phyloP scores from a whole-genome alignment of 2,329 filamentous ascomycete genomes.

The Thelonectria rubi region DNA sequence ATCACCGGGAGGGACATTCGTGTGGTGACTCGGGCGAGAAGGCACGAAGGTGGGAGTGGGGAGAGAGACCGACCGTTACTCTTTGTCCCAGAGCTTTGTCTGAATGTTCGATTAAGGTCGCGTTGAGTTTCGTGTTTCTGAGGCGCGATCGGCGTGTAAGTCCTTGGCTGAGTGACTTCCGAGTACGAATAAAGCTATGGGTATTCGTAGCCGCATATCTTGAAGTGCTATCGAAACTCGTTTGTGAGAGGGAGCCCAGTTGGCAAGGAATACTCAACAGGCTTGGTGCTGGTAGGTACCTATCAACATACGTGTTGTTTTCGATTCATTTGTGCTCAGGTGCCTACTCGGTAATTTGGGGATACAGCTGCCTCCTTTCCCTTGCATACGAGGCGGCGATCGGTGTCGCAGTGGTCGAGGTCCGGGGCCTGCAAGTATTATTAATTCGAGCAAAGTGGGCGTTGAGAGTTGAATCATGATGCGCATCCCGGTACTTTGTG shows the following conservation, averaged over 20 bases:
- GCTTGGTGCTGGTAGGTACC: not conserved
- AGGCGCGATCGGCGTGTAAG: conserved; percentile 3
- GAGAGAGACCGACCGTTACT: conserved; percentile 5
- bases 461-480: conserved; percentile 1
- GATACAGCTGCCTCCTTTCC: not conserved
- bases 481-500: conserved; percentile 6
- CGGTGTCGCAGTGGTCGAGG: not conserved
- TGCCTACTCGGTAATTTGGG: not conserved
- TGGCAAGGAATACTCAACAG: not conserved
- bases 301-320: not conserved
- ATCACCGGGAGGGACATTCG: not conserved
- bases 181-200: conserved; percentile 7
- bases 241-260: not conserved
- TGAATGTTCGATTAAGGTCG: not conserved
- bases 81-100: conserved; percentile 9
- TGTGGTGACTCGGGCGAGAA: not conserved
- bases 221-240: not conserved
- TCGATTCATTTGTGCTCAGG: conserved; percentile 1
- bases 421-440: conserved; percentile 4
- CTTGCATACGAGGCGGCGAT: conserved; percentile 2
- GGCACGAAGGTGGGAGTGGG: not conserved
- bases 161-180: conserved; percentile 12
- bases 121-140: conserved; percentile 1
- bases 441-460: not conserved
- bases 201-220: not conserved